Percentiles rank a stretch among this genome's conserved stretches.
phyloP scores from a whole-genome alignment of 345 rosid genomes.

The Streptanthus diversifolius region DNA sequence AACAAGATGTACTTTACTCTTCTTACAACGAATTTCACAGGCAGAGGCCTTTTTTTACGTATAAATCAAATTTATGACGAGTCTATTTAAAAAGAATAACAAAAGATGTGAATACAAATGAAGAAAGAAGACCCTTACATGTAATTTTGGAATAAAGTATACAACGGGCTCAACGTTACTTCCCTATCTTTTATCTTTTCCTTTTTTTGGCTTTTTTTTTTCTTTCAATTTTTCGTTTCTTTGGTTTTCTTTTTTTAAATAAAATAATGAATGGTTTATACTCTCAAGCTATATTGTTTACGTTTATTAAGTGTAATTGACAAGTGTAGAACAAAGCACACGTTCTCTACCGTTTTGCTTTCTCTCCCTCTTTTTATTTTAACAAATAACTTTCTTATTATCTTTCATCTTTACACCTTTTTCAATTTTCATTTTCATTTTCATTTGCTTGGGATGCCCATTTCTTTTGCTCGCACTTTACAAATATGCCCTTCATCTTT shows the following conservation, averaged over 20 bases:
- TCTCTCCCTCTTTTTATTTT: background rate
- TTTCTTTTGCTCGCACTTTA: background rate
- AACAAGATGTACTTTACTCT: background rate
- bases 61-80: background rate
- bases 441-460: background rate
- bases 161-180: constrained; percentile 12
- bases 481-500: background rate
- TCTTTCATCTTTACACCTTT: constrained; percentile 19
- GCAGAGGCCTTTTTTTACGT: background rate
- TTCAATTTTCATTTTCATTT: background rate
- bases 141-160: constrained; percentile 32
- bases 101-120: background rate
- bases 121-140: constrained; percentile 14
- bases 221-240: background rate
- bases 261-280: constrained; percentile 1
- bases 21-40: background rate
- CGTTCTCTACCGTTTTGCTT: constrained; percentile 17
- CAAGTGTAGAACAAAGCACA: constrained; percentile 14
- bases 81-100: background rate
- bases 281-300: background rate
- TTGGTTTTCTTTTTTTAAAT: background rate
- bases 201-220: background rate
- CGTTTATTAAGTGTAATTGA: constrained; percentile 3
- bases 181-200: constrained; percentile 5
- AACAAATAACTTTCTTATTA: background rate